Percentiles rank a stretch among this genome's conserved stretches.
Evolutionary conservation across 2,329 filamentous ascomycete species (phyloP).

Genomic region (Pezicula carpinea): DNA sequence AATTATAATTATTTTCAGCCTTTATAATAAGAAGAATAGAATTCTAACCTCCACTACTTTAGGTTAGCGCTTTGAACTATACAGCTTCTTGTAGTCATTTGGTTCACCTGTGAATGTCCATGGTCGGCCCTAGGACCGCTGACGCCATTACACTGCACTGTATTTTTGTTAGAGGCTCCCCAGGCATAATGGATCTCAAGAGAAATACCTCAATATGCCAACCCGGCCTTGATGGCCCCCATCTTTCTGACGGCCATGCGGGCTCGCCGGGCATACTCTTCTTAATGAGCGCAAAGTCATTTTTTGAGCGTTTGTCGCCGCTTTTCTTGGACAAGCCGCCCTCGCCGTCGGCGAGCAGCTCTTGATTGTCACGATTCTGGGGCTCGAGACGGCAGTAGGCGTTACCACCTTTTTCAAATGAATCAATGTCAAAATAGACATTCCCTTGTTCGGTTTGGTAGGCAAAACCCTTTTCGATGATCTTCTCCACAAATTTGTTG

Average conservation of each 20-base stretch:
- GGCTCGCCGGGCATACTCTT: slow-evolving; percentile 84
- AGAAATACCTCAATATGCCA: slow-evolving; percentile 73
- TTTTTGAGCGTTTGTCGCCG: slow-evolving; percentile 63
- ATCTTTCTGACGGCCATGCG: slow-evolving; percentile 70
- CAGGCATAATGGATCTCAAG: background rate
- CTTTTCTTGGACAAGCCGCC: slow-evolving; percentile 63
- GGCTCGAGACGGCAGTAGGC: slow-evolving; percentile 80
- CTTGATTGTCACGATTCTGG: slow-evolving; percentile 76
- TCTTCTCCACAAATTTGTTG: slow-evolving; percentile 73
- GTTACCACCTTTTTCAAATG: slow-evolving; percentile 77
- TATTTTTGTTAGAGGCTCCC: slow-evolving; percentile 39
- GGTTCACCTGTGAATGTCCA: slow-evolving; percentile 75
- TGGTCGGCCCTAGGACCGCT: slow-evolving; percentile 69
- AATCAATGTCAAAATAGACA: slow-evolving; percentile 84
- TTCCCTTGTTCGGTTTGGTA: slow-evolving; percentile 71
- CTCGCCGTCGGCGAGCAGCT: slow-evolving; percentile 79
- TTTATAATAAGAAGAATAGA: background rate
- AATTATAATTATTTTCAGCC: slow-evolving; percentile 3
- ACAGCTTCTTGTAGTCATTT: slow-evolving; percentile 33
- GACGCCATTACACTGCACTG: slow-evolving; percentile 91
- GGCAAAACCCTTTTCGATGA: slow-evolving; percentile 77
- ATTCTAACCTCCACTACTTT: slow-evolving; percentile 3
- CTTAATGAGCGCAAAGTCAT: slow-evolving; percentile 92
- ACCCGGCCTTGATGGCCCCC: slow-evolving; percentile 80
- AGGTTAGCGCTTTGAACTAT: slow-evolving; percentile 1